phyloP scores from a whole-genome alignment of 106 monocot genomes.

The Iris macrosiphon region DNA sequence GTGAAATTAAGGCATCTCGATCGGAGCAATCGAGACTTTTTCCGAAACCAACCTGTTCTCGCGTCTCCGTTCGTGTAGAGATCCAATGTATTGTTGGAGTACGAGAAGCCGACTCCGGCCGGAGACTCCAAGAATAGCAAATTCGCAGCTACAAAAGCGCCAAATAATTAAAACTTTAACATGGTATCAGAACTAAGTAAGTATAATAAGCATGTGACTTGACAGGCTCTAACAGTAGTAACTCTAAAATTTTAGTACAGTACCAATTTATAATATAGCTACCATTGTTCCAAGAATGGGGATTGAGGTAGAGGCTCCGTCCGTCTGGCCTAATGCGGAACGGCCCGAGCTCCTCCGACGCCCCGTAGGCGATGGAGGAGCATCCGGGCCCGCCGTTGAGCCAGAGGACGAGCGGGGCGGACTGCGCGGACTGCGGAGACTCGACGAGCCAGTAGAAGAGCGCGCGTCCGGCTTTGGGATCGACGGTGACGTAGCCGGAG shows the following conservation, averaged over 20 bases:
- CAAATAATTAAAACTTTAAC: background rate
- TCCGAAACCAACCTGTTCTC: slow-evolving; percentile 43
- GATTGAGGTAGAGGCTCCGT: slow-evolving; percentile 55
- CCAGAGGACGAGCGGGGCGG: slow-evolving; percentile 80
- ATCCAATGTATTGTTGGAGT: slow-evolving; percentile 75
- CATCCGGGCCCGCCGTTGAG: slow-evolving; percentile 97
- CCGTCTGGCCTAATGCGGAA: slow-evolving; percentile 81
- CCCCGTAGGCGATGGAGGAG: slow-evolving; percentile 90
- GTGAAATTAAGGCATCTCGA: background rate
- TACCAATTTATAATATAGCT: background rate
- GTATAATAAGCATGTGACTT: too few species aligned
- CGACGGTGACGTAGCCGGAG: slow-evolving; percentile 89
- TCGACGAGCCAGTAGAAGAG: slow-evolving; percentile 97
- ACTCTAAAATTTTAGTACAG: too few species aligned
- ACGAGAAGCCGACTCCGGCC: slow-evolving; percentile 95
- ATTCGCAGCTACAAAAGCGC: slow-evolving; percentile 55
- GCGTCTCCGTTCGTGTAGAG: slow-evolving; percentile 55
- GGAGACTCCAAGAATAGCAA: slow-evolving; percentile 95
- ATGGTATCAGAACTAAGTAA: too few species aligned
- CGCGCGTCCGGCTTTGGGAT: slow-evolving; percentile 59
- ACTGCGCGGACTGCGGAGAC: slow-evolving; percentile 19
- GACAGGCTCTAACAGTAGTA: too few species aligned
- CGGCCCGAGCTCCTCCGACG: slow-evolving; percentile 97
- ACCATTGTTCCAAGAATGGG: slow-evolving; percentile 90
- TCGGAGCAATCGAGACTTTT: background rate